Conservation (phyloP, 2,329 filamentous ascomycete species). For the Leptoxyphium fumago region DNA sequence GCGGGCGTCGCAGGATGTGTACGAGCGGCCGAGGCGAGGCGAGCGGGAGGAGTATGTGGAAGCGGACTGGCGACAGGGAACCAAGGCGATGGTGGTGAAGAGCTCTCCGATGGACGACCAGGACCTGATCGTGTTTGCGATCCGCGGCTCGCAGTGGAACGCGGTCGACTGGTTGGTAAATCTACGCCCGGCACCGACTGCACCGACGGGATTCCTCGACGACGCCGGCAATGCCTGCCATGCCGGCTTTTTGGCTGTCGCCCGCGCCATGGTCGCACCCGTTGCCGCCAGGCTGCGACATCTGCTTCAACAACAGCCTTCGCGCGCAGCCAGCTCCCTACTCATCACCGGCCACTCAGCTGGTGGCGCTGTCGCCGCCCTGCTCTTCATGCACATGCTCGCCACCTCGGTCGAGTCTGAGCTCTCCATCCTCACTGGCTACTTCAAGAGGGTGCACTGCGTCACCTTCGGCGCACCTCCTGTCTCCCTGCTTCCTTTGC, state of each 20-base stretch:
- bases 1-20: slow-evolving; percentile 61
- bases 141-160: slow-evolving; percentile 57
- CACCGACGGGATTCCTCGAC: slow-evolving; percentile 58
- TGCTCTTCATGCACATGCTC: slow-evolving; percentile 75
- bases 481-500: slow-evolving; percentile 54
- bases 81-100: slow-evolving; percentile 76
- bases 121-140: slow-evolving; percentile 68
- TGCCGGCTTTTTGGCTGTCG: slow-evolving; percentile 63
- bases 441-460: slow-evolving; percentile 69
- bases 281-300: slow-evolving; percentile 56
- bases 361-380: slow-evolving; percentile 65
- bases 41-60: slow-evolving; percentile 56
- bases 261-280: slow-evolving; percentile 57
- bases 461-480: slow-evolving; percentile 77
- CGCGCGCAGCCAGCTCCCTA: slow-evolving; percentile 50
- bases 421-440: slow-evolving; percentile 51
- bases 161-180: slow-evolving; percentile 84
- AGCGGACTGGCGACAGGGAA: slow-evolving; percentile 57
- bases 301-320: slow-evolving; percentile 57
- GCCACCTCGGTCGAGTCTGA: slow-evolving; percentile 48
- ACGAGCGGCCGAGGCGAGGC: slow-evolving; percentile 45
- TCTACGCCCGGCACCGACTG: slow-evolving; percentile 51
- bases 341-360: slow-evolving; percentile 79
- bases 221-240: slow-evolving; percentile 67
- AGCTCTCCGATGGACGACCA: slow-evolving; percentile 64